Evolutionary conservation across 1,284 basidiomycete species (phyloP), one percentile per base, ranked within the genome.

Genomic region (Anthracocystis walkeri): DNA sequence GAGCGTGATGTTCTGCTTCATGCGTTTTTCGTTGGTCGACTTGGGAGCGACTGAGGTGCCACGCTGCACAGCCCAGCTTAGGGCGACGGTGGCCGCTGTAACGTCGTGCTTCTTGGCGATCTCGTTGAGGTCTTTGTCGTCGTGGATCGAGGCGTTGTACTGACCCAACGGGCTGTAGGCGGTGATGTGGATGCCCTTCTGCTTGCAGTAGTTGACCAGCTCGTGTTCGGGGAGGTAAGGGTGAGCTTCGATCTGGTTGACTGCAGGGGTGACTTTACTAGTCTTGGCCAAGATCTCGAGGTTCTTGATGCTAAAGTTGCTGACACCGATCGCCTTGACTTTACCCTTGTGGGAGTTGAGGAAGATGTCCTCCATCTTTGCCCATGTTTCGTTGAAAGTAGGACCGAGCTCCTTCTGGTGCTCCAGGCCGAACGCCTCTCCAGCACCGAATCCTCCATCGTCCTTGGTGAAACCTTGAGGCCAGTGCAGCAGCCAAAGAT

Each of bases 131-230:
- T 88, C 88, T 56, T 90, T 89, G 82, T 95, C 93, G 18, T 86
- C 85, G 59, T 93, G 86, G n/a, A 95, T 86, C 2, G 92, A 91
- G 4, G 91, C 90, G 79, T 90, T 89, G 7, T 90, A 90, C 20
- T 91, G 92, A 6, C 93, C 93, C 31, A 94, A 89, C 4, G 94
- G 94, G 10, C 91, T 93, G 86, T 94, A 95, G 0, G 93, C 93
- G 84, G 93, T 89, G 0, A 92, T 87, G 29, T 90, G 86, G 78
- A 95, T 94, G 38, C 87, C 88, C 83, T 93, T 90, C 38, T 87
- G 86, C 80, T 89, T 88, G 82, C 92, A 88, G 86, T 90, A 94
- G 18, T 87, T 85, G 61, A 92, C 78, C 51, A 94, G 89, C 61
- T 90, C 88, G 85, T 90, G 90, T 80, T 94, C 76, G 31, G 67